Conservation (phyloP, 495 filamentous ascomycete genomes). For the Margaritispora aquatica region DNA sequence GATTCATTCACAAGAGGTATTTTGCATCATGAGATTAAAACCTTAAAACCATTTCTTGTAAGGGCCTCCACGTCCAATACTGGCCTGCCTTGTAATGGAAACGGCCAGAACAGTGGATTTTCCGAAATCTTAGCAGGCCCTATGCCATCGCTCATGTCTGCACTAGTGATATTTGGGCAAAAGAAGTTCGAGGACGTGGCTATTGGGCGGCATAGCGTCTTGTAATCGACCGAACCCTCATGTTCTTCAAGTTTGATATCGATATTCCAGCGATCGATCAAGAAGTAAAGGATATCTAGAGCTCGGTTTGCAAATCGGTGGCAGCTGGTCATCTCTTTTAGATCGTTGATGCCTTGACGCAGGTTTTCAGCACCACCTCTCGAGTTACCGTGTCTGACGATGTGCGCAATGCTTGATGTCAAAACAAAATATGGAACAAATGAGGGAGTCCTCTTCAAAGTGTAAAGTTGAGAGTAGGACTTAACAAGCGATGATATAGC, state of each 20-base stretch:
- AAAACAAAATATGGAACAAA: conserved; percentile 56
- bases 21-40: background rate
- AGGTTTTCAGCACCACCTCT: conserved; percentile 6
- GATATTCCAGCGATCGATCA: conserved; percentile 52
- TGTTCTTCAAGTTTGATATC: conserved; percentile 30
- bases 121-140: background rate
- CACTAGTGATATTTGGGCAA: conserved; percentile 33
- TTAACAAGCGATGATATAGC: conserved; percentile 50
- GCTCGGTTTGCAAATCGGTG: conserved; percentile 53
- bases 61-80: conserved; percentile 37
- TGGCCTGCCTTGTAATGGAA: conserved; percentile 48
- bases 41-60: conserved; percentile 39
- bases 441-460: conserved; percentile 47
- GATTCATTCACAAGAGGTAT: background rate
- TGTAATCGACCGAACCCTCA: conserved; percentile 25
- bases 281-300: conserved; percentile 48
- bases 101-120: conserved; percentile 43
- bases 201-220: conserved; percentile 34
- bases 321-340: conserved; percentile 51
- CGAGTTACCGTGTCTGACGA: conserved; percentile 27
- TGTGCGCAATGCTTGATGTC: conserved; percentile 51
- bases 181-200: conserved; percentile 39
- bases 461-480: conserved; percentile 54
- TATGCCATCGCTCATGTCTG: conserved; percentile 8
- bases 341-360: conserved; percentile 23